These are phyloP conservation scores for Fraxinus latifolia DNA, from an alignment of 305 asterid genomes.

Conservation along the genomic window DNA sequence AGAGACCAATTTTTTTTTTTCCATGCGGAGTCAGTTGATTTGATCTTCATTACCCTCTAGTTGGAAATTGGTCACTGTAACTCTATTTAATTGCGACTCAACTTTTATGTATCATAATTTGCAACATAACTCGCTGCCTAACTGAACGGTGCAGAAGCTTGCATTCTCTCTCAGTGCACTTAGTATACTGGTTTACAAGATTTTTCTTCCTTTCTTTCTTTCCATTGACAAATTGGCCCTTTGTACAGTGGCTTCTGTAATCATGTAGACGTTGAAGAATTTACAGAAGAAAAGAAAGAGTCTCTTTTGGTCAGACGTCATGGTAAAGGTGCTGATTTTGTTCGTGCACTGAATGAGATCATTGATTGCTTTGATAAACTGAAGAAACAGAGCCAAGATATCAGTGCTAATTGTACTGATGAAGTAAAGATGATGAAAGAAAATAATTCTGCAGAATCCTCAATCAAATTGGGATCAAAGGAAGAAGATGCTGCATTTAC, in stretches of 20 bases:
- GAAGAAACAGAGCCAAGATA: slow-evolving; percentile 48
- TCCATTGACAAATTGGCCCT: slow-evolving; percentile 16
- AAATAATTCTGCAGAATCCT: slow-evolving; percentile 40
- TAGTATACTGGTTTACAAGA: neutral
- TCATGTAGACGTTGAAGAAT: slow-evolving; percentile 85
- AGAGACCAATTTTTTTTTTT: neutral
- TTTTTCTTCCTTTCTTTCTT: slow-evolving; percentile 7
- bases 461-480: slow-evolving; percentile 31
- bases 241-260: slow-evolving; percentile 81
- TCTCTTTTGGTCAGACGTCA: slow-evolving; percentile 74
- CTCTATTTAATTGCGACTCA: neutral
- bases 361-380: slow-evolving; percentile 64
- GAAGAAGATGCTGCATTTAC: slow-evolving; percentile 39
- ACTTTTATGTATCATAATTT: neutral
- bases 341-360: slow-evolving; percentile 74
- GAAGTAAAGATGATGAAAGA: slow-evolving; percentile 32
- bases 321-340: slow-evolving; percentile 86
- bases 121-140: neutral
- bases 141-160: neutral
- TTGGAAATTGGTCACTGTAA: neutral
- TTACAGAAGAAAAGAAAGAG: slow-evolving; percentile 78
- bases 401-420: slow-evolving; percentile 30
- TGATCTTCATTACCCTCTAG: neutral
- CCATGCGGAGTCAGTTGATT: neutral
- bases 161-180: neutral